Conservation (phyloP, 108 stramenopile genomes). For the Fistulifera pelliculosa region DNA sequence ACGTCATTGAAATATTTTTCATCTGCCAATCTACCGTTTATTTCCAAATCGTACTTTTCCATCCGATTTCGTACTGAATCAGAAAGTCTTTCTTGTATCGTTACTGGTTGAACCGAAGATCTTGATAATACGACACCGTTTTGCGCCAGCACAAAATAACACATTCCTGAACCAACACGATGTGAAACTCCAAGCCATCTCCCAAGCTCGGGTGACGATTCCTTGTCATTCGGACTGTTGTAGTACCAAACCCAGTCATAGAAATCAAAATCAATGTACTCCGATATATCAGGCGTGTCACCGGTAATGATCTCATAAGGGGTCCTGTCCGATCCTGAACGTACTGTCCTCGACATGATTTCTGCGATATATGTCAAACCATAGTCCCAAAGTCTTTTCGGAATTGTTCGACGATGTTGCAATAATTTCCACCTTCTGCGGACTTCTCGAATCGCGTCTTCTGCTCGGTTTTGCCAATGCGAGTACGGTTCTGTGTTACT, state of each 20-base stretch:
- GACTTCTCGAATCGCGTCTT: neutral
- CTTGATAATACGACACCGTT: constrained; percentile 13
- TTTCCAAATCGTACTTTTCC: constrained; percentile 8
- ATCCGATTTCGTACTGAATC: constrained; percentile 1
- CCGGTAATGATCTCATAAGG: constrained; percentile 24
- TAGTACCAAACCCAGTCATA: constrained; percentile 31
- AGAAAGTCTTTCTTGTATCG: constrained; percentile 12
- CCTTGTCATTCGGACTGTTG: constrained; percentile 1
- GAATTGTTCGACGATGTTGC: neutral
- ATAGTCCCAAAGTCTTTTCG: constrained; percentile 28
- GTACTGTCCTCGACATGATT: constrained; percentile 8
- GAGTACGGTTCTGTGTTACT: neutral
- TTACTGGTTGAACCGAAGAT: constrained; percentile 22
- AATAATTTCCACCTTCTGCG: neutral
- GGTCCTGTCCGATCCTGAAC: constrained; percentile 6
- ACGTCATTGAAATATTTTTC: neutral
- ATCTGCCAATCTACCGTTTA: neutral
- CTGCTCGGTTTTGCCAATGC: neutral
- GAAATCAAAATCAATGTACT: constrained; percentile 30
- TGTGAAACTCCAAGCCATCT: constrained; percentile 34
- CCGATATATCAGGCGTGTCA: constrained; percentile 27
- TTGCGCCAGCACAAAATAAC: constrained; percentile 23
- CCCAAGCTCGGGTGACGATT: constrained; percentile 11
- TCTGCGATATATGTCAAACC: constrained; percentile 13
- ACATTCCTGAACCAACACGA: constrained; percentile 21